These are phyloP conservation scores for Chrysopogon serrulatus DNA, from an alignment of 176 grass and related monocot genomes.

Conservation along the genomic window DNA sequence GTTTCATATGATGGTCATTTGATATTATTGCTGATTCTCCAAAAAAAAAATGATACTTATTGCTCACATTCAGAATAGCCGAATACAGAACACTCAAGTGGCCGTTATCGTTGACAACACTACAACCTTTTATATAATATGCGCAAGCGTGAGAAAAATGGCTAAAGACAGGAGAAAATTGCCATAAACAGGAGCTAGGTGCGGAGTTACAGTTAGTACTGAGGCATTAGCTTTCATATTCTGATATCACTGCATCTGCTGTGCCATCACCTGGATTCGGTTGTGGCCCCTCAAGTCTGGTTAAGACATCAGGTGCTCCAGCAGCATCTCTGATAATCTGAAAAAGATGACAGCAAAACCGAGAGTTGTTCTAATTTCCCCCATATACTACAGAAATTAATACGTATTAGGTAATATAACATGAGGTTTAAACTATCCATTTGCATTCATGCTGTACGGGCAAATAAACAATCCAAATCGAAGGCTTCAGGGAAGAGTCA, in stretches of 20 bases:
- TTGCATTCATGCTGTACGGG: background rate
- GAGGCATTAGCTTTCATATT: constrained; percentile 74
- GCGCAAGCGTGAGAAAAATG: background rate
- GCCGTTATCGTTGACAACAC: background rate
- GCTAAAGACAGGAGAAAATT: background rate
- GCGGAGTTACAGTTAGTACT: background rate
- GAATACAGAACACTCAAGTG: background rate
- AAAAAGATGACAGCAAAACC: background rate
- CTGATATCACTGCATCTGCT: constrained; percentile 54
- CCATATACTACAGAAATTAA: background rate
- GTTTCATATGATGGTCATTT: background rate
- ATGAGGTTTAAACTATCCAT: background rate
- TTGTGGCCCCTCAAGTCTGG: constrained; percentile 59
- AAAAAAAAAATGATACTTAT: too few species aligned
- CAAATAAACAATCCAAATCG: background rate
- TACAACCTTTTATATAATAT: constrained; percentile 9
- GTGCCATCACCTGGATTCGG: constrained; percentile 19
- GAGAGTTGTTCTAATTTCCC: background rate
- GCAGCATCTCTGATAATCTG: constrained; percentile 88
- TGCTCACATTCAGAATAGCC: background rate
- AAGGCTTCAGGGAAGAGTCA: background rate
- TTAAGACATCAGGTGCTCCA: constrained; percentile 92
- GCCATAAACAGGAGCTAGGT: background rate
- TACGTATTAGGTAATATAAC: background rate
- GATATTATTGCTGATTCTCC: constrained; percentile 2